Evolutionary conservation across 495 filamentous ascomycete species (phyloP).

Genomic region (Neurospora sp.): DNA sequence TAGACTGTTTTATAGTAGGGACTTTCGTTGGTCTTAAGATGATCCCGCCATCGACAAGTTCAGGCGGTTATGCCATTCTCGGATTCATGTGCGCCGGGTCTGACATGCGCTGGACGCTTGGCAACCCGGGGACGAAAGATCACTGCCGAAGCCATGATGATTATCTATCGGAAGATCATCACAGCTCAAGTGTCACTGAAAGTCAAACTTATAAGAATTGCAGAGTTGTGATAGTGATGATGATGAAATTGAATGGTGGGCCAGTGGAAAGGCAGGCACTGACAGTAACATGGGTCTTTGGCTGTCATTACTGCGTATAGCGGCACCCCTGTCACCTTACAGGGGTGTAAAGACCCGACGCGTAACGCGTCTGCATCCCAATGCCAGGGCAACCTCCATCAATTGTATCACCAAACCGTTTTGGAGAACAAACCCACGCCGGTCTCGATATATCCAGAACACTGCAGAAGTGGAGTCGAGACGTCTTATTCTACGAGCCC

Average conservation of each 20-base stretch:
- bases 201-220: neutral
- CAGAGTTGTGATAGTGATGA: neutral
- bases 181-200: neutral
- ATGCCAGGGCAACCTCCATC: neutral
- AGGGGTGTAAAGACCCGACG: neutral
- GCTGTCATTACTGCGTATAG: neutral
- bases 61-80: neutral
- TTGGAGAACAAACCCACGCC: neutral
- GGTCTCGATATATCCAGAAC: neutral
- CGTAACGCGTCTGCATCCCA: neutral
- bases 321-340: neutral
- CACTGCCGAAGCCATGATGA: neutral
- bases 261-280: neutral
- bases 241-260: neutral
- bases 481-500: neutral
- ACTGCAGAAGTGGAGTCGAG: neutral
- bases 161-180: neutral
- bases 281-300: neutral
- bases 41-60: neutral
- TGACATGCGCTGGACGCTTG: neutral
- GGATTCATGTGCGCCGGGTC: neutral
- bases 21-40: neutral
- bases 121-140: neutral
- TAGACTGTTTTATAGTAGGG: neutral
- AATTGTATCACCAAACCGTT: neutral